These are phyloP conservation scores for Neofusicoccum ribis DNA, from an alignment of 2,329 filamentous ascomycete species.

Conservation along the genomic window DNA sequence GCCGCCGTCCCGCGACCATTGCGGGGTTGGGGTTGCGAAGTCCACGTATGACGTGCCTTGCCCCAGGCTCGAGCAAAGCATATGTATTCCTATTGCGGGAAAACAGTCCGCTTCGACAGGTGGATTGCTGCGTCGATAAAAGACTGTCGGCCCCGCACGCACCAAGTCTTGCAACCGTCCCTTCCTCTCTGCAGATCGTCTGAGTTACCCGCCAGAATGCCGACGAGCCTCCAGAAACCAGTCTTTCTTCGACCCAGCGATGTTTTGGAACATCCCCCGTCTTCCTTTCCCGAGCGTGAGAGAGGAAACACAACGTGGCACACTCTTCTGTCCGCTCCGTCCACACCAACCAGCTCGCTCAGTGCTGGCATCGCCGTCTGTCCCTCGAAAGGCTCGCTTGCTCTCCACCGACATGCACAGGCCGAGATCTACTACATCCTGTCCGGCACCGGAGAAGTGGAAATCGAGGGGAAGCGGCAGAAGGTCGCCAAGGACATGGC, in stretches of 20 bases:
- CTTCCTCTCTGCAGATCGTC: too few relatives aligned
- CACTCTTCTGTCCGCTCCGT: constrained; percentile 40
- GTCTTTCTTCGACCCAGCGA: background rate
- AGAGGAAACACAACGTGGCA: constrained; percentile 40
- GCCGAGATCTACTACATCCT: constrained; percentile 48
- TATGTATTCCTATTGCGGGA: too few relatives aligned
- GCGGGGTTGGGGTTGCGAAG: too few relatives aligned
- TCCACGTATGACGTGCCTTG: too few relatives aligned
- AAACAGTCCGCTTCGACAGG: too few relatives aligned
- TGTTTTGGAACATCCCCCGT: background rate
- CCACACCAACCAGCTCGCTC: constrained; percentile 38
- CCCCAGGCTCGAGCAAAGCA: too few relatives aligned
- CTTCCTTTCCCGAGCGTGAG: constrained; percentile 20
- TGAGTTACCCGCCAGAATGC: too few relatives aligned
- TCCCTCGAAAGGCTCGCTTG: constrained; percentile 36
- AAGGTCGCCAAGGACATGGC: constrained; percentile 36
- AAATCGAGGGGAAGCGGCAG: constrained; percentile 38
- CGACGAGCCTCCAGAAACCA: background rate
- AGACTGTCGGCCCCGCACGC: too few relatives aligned
- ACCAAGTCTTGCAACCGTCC: too few relatives aligned
- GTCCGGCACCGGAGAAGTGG: constrained; percentile 38
- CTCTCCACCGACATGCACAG: constrained; percentile 43
- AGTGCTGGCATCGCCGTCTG: constrained; percentile 42
- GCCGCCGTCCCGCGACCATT: too few relatives aligned
- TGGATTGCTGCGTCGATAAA: too few relatives aligned